Conservation (phyloP, 805 yeast genomes). For the Myxozyma neotropica region DNA sequence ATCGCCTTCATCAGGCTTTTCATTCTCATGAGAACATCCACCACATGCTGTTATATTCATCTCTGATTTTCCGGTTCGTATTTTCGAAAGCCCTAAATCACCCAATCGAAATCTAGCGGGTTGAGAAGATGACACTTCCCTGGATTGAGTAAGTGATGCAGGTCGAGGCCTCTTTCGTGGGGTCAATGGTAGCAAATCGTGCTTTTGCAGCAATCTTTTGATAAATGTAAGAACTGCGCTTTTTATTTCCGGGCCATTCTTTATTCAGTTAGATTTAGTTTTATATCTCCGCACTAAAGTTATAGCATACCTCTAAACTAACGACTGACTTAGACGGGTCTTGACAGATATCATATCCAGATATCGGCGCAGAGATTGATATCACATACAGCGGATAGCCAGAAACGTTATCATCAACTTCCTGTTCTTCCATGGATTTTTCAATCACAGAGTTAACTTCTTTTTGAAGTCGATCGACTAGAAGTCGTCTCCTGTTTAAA, state of each 20-base stretch:
- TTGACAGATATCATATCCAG: constrained; percentile 29
- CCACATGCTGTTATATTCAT: background rate
- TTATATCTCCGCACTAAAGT: background rate
- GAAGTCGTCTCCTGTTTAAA: constrained; percentile 13
- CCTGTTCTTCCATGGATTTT: background rate
- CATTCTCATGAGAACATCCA: background rate
- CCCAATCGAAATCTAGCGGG: background rate
- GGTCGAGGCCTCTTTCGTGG: constrained; percentile 6
- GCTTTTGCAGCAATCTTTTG: background rate
- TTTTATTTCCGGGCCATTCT: constrained; percentile 2
- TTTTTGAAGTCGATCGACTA: constrained; percentile 4
- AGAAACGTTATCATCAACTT: background rate
- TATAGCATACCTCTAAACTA: constrained; percentile 15
- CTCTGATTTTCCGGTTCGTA: constrained; percentile 2
- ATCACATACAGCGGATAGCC: constrained; percentile 23
- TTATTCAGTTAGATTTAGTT: background rate
- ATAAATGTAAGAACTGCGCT: background rate
- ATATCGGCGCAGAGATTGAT: constrained; percentile 12
- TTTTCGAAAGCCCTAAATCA: constrained; percentile 12
- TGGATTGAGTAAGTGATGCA: background rate
- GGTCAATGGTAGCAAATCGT: background rate
- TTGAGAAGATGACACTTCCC: background rate
- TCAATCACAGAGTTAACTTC: constrained; percentile 4
- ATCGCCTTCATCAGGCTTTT: background rate
- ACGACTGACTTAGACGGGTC: constrained; percentile 28